A percentile compares a stretch with the other conserved stretches of the same genome.
Evolutionary conservation across 208 protist genomes (phyloP).

Genomic region (Crithidia fasciculata): DNA sequence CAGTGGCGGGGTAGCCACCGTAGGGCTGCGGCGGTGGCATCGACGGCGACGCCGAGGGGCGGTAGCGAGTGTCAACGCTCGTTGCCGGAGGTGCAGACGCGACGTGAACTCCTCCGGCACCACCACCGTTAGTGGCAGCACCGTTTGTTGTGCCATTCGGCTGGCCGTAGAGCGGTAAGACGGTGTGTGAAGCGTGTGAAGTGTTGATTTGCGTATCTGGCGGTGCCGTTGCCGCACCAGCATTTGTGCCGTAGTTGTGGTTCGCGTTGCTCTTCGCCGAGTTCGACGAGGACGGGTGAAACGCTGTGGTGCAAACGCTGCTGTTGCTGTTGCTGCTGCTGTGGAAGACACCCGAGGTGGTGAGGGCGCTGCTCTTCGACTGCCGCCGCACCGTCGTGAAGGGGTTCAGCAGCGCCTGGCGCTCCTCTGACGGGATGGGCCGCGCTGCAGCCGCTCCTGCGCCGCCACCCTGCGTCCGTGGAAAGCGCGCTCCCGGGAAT

Average conservation of each 20-base stretch:
- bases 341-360: not conserved
- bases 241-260: not conserved
- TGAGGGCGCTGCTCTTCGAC: not conserved
- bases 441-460: too few species aligned
- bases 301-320: not conserved
- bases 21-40: not conserved
- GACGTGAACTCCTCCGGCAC: not conserved
- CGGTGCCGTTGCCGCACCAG: not conserved
- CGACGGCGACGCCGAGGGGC: not conserved
- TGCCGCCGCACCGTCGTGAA: conserved; percentile 11
- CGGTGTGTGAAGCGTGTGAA: too few species aligned
- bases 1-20: conserved; percentile 6
- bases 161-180: too few species aligned
- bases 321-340: not conserved
- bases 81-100: not conserved
- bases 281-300: not conserved
- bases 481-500: not conserved
- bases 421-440: conserved; percentile 8
- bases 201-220: not conserved
- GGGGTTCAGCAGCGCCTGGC: conserved; percentile 29
- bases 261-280: not conserved
- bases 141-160: too few species aligned
- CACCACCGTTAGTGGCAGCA: not conserved
- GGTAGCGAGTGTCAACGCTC: not conserved
- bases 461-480: not conserved